phyloP scores from a whole-genome alignment of 176 grass and related monocot genomes.

The Musa beccarii region DNA sequence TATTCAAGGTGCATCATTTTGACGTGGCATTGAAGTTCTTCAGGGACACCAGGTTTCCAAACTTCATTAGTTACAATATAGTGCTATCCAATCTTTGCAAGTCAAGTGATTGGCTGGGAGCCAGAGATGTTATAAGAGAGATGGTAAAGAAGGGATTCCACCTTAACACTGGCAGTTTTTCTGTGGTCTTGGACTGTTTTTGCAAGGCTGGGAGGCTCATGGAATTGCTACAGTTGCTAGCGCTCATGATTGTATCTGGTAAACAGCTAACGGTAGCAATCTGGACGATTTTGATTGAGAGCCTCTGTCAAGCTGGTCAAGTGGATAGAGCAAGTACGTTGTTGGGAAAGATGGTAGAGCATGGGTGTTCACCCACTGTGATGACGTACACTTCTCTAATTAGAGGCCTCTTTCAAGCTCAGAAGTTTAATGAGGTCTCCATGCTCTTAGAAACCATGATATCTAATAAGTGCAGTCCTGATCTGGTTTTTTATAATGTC shows the following conservation, averaged over 20 bases:
- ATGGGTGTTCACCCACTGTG: slow-evolving; percentile 42
- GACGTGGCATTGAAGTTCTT: slow-evolving; percentile 28
- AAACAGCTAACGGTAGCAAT: slow-evolving; percentile 31
- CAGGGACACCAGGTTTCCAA: slow-evolving; percentile 31
- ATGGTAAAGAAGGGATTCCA: slow-evolving; percentile 53
- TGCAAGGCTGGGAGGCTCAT: slow-evolving; percentile 39
- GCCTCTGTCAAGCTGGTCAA: slow-evolving; percentile 37
- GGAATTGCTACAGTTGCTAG: slow-evolving; percentile 52
- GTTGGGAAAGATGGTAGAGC: slow-evolving; percentile 50
- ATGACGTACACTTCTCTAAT: slow-evolving; percentile 69
- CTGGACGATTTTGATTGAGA: slow-evolving; percentile 73
- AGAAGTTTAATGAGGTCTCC: slow-evolving; percentile 33
- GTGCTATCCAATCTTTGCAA: slow-evolving; percentile 55
- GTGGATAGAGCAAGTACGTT: slow-evolving; percentile 42
- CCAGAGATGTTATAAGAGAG: slow-evolving; percentile 26
- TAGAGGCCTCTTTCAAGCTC: slow-evolving; percentile 49
- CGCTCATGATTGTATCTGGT: slow-evolving; percentile 44
- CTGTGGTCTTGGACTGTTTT: slow-evolving; percentile 49
- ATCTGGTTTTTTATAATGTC: slow-evolving; percentile 75
- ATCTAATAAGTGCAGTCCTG: slow-evolving; percentile 44
- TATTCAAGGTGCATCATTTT: slow-evolving; percentile 41
- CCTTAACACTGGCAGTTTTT: slow-evolving; percentile 31
- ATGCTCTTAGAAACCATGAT: slow-evolving; percentile 48
- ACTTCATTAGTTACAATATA: slow-evolving; percentile 75
- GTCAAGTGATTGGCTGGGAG: slow-evolving; percentile 36